Conservation (phyloP, 805 yeast species). For the Cyberlindnera meyerae region DNA sequence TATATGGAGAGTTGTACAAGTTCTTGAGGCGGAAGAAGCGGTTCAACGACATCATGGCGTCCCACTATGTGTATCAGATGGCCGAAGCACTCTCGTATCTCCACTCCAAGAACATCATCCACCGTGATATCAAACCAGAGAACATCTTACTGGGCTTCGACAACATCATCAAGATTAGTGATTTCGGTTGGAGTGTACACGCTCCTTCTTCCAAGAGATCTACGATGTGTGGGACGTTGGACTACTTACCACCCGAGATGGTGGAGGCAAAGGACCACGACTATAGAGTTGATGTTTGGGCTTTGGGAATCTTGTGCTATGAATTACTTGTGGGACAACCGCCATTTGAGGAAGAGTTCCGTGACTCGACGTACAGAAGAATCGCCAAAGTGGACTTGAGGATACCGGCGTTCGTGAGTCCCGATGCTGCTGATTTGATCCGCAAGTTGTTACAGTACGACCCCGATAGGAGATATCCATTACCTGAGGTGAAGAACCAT, state of each 20-base stretch:
- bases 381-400: conserved; percentile 73
- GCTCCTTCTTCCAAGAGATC: conserved; percentile 55
- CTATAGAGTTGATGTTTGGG: conserved; percentile 83
- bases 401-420: conserved; percentile 65
- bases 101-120: conserved; percentile 77
- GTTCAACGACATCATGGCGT: conserved; percentile 69
- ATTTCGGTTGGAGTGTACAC: conserved; percentile 92
- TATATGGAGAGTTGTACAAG: conserved; percentile 82
- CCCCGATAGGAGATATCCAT: conserved; percentile 59
- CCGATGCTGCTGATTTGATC: conserved; percentile 77
- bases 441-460: conserved; percentile 55
- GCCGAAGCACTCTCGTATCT: conserved; percentile 74
- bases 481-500: conserved; percentile 62
- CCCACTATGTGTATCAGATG: conserved; percentile 77
- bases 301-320: conserved; percentile 80
- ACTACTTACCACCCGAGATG: conserved; percentile 94
- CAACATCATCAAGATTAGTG: conserved; percentile 78
- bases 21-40: conserved; percentile 60
- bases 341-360: conserved; percentile 82
- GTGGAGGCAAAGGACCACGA: conserved; percentile 80
- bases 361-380: conserved; percentile 72
- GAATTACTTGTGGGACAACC: conserved; percentile 87
- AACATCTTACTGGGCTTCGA: conserved; percentile 75
- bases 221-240: conserved; percentile 93
- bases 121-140: conserved; percentile 93